Conservation (phyloP, 1,284 basidiomycete genomes). For the Trichosporon asahii region DNA sequence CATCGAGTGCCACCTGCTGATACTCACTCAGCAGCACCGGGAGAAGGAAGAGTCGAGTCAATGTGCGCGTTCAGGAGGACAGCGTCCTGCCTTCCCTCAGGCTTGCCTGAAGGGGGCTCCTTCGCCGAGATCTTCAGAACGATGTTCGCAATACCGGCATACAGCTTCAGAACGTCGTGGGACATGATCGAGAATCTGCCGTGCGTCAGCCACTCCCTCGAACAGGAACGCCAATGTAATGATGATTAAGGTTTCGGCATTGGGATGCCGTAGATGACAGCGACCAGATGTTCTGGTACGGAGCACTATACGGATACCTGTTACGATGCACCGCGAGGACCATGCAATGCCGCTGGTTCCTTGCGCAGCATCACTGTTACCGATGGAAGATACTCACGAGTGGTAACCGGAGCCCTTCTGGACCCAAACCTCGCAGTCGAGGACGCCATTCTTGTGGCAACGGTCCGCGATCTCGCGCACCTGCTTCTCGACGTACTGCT, state of each 20-base stretch:
- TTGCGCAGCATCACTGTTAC: too few species aligned
- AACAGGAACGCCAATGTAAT: neutral
- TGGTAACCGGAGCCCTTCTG: constrained; percentile 82
- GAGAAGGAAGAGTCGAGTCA: constrained; percentile 63
- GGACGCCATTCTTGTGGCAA: constrained; percentile 61
- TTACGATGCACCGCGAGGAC: too few species aligned
- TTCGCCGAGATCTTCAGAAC: constrained; percentile 71
- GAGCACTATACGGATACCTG: too few species aligned
- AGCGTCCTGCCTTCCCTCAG: constrained; percentile 69
- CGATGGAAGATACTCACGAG: too few species aligned
- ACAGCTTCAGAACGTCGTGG: constrained; percentile 84
- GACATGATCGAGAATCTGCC: constrained; percentile 78
- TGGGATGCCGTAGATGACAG: neutral
- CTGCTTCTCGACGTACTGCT: constrained; percentile 73
- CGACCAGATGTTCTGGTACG: neutral
- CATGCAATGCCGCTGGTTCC: too few species aligned
- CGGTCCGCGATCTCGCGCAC: constrained; percentile 61
- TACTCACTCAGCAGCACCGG: constrained; percentile 72
- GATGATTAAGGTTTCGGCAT: neutral
- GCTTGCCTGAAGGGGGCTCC: constrained; percentile 55
- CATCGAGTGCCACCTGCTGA: neutral
- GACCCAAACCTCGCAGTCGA: constrained; percentile 82
- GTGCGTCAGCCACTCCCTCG: neutral
- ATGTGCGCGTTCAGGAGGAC: constrained; percentile 87
- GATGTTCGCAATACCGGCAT: constrained; percentile 82